Percentiles rank a stretch among this genome's conserved stretches.
phyloP scores from a whole-genome alignment of 805 yeast species.

The Debaryomyces maramus region DNA sequence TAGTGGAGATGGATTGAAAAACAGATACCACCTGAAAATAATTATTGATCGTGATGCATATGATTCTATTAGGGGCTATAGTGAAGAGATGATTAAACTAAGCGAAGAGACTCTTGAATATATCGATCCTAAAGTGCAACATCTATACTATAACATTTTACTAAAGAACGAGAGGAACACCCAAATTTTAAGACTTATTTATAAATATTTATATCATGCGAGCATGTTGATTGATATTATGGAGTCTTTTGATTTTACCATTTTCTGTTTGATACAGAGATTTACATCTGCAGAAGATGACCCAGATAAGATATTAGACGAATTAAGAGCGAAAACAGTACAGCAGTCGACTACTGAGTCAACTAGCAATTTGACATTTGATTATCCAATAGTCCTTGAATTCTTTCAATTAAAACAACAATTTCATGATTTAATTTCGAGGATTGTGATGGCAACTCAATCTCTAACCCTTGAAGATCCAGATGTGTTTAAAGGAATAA shows the following conservation, averaged over 20 bases:
- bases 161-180: conserved; percentile 48
- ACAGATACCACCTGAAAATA: conserved; percentile 42
- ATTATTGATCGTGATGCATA: conserved; percentile 53
- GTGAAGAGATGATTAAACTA: conserved; percentile 37
- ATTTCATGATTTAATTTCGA: conserved; percentile 59
- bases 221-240: conserved; percentile 51
- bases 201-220: conserved; percentile 51
- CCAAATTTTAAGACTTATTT: conserved; percentile 51
- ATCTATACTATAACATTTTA: conserved; percentile 33
- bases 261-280: conserved; percentile 46
- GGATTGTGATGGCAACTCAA: conserved; percentile 67
- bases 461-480: conserved; percentile 71
- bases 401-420: conserved; percentile 74
- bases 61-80: conserved; percentile 33
- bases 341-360: conserved; percentile 5
- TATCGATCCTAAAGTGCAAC: conserved; percentile 37
- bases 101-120: conserved; percentile 43
- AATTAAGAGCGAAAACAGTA: background rate
- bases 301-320: conserved; percentile 10
- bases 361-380: conserved; percentile 31
- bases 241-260: conserved; percentile 63
- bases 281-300: conserved; percentile 21
- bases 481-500: conserved; percentile 65
- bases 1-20: conserved; percentile 45
- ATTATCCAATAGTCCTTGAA: conserved; percentile 61